Base-by-base conservation (phyloP, 306 rosid species). In the Rubus parviflorus region DNA sequence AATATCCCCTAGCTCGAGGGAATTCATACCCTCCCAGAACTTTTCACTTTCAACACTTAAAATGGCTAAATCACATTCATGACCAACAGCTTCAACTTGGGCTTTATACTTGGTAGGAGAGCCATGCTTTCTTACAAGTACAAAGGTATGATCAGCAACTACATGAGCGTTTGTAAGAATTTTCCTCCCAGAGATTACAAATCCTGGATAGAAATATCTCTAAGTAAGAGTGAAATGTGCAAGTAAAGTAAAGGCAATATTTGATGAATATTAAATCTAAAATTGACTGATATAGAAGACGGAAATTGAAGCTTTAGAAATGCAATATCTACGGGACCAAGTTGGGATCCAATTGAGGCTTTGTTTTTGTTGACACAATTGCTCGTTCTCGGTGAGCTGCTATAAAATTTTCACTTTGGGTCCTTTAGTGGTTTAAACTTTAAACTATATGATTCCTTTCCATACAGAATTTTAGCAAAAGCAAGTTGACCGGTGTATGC, bases 91-190 rank as follows among this genome's bases (percentile, higher is more conserved):
- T 86, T 88, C 81, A 67, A 93, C 90, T 78, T 87, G 85, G 2
- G 98, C 98, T 86, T 89, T 85, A 80, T 87, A 90, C 86, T 93
- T 91, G 60, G 90, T 78, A 49, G 98, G 95, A 70, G 93, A 91
- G 43, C 98, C 98, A 76, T 93, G 98, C 87, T 93, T 93, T 81
- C 98, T 86, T 66, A 91, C 98, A 68, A 93, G 97, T 57, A 91
- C 96, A 75, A 93, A 91, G 14, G 97, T 81, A 81, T 91, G 86
- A 87, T 93, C 97, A 66, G 98, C 98, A 73, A 93, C 91, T 60
- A 93, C 98, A 81, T 93, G 98, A 76, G 98, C 98, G 69, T 93
- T 93, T 72, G 98, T 93, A 56, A 93, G 88, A 87, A 93, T 91
- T 85, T 60, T 86, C 76, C 81, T 89, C 40, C 92, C 97, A 20